These are phyloP conservation scores for Tetrapisispora phaffii DNA, from an alignment of 805 yeast genomes.

Conservation along the genomic window DNA sequence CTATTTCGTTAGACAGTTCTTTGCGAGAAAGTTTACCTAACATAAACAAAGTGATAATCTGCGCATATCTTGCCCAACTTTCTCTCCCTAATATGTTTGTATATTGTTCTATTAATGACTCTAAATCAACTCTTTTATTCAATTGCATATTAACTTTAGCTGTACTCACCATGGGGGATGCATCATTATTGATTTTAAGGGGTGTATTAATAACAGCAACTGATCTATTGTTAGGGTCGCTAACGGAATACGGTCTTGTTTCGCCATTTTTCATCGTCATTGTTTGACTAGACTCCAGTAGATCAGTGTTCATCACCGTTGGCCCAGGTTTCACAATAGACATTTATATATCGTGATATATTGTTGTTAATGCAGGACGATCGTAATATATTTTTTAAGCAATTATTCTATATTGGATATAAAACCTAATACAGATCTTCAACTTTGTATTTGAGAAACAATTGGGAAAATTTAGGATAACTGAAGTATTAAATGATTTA, in stretches of 20 bases:
- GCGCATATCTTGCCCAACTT: slow-evolving; percentile 78
- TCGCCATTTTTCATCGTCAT: background rate
- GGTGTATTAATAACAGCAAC: background rate
- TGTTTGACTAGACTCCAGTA: background rate
- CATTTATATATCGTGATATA: background rate
- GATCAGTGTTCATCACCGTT: background rate
- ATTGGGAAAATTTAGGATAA: too few species aligned
- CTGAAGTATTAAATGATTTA: too few species aligned
- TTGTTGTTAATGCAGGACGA: too few species aligned
- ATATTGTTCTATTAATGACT: slow-evolving; percentile 57
- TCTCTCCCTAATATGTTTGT: slow-evolving; percentile 62
- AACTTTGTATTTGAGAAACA: too few species aligned
- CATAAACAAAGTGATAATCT: slow-evolving; percentile 62
- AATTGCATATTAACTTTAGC: background rate
- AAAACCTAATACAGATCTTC: too few species aligned
- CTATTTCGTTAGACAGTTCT: slow-evolving; percentile 56
- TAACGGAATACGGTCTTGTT: background rate
- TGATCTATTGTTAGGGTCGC: background rate
- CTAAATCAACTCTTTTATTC: slow-evolving; percentile 46
- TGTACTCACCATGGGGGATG: background rate
- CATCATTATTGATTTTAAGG: background rate
- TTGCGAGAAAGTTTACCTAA: slow-evolving; percentile 68
- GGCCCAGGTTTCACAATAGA: background rate
- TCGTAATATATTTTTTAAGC: too few species aligned
- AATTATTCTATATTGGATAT: too few species aligned